Conservation (phyloP, 108 stramenopile genomes). For the Aurantiochytrium sp. region DNA sequence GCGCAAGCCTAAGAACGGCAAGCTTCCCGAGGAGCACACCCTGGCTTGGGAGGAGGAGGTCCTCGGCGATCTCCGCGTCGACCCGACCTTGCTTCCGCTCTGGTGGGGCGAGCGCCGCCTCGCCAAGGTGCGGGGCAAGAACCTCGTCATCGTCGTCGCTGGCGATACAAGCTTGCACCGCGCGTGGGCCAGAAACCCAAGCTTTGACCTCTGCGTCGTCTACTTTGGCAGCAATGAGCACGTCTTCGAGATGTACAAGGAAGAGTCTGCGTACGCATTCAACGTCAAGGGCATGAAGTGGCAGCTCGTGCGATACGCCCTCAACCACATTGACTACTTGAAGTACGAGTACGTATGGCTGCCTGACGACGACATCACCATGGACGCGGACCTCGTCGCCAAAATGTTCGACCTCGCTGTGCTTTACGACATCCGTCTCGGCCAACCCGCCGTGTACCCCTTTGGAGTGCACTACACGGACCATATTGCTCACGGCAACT, state of each 20-base stretch:
- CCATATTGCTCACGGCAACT: neutral
- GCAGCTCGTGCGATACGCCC: conserved; percentile 13
- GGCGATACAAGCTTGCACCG: neutral
- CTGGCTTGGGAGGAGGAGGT: neutral
- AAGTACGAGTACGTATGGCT: conserved; percentile 21
- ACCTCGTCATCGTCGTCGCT: neutral
- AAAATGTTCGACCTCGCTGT: conserved; percentile 15
- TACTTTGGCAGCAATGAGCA: neutral
- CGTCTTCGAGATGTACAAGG: neutral
- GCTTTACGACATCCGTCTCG: neutral
- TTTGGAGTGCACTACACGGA: neutral
- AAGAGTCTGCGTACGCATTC: neutral
- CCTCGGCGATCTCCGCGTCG: neutral
- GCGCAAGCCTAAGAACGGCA: neutral
- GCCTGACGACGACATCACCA: neutral
- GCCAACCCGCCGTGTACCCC: neutral
- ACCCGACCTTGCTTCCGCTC: neutral
- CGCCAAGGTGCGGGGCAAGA: neutral
- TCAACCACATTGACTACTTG: neutral
- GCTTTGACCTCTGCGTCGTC: neutral
- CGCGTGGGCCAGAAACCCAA: neutral
- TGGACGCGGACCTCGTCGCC: neutral
- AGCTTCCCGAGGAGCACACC: neutral
- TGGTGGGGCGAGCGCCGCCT: neutral
- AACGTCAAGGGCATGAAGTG: conserved; percentile 8